phyloP scores from a whole-genome alignment of 1,139 yeast species.

The Diutina siamensis region DNA sequence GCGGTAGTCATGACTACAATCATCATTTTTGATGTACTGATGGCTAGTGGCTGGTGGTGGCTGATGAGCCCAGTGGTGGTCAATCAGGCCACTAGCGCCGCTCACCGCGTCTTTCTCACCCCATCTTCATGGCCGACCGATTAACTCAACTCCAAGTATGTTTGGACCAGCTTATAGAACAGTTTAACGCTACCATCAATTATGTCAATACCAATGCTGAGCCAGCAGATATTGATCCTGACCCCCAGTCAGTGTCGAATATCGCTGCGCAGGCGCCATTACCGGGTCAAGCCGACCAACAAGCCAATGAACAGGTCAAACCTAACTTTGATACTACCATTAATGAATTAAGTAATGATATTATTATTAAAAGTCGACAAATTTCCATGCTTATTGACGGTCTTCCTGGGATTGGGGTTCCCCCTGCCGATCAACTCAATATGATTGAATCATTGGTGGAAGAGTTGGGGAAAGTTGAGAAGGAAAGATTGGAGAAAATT shows the following conservation, averaged over 20 bases:
- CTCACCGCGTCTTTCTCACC: not conserved
- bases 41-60: no score
- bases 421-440: conserved; percentile 61
- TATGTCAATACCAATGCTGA: conserved; percentile 53
- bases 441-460: conserved; percentile 52
- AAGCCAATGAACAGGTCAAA: conserved; percentile 10
- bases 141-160: conserved; percentile 88
- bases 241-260: conserved; percentile 27
- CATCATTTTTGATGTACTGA: no score
- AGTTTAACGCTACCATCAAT: conserved; percentile 81
- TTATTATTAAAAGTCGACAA: conserved; percentile 77
- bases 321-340: conserved; percentile 41
- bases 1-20: no score
- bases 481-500: conserved; percentile 45
- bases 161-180: conserved; percentile 83
- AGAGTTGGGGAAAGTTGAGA: conserved; percentile 54
- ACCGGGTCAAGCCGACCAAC: conserved; percentile 33
- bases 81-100: no score
- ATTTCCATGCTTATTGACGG: conserved; percentile 78
- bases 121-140: conserved; percentile 60
- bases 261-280: conserved; percentile 37
- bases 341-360: conserved; percentile 70
- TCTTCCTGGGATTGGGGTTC: conserved; percentile 85
- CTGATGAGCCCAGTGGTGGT: no score
- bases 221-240: conserved; percentile 25